Evolutionary conservation across 2,329 filamentous ascomycete genomes (phyloP), one percentile per base, ranked within the genome.

Genomic region (Calcarisporium arbuscula): DNA sequence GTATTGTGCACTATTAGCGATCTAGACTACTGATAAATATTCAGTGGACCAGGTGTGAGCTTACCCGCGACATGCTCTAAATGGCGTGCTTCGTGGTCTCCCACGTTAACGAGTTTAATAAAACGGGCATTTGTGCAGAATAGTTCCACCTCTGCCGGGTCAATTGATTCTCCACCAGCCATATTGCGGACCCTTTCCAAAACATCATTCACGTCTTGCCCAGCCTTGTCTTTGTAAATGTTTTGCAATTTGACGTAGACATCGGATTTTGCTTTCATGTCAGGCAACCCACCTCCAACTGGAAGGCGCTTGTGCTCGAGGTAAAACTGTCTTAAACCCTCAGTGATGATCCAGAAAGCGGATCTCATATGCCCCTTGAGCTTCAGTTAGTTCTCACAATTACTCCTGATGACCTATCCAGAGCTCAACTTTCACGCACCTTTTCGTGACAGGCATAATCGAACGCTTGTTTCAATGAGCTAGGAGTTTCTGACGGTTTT

Each of bases 81-180:
- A 25, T 62, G 63, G 39, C 67, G 63, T 51, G 62, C 61, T 17
- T 57, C 59, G 32, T 64, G 54, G 30, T 53, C 54, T 32, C 59
- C 54, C 29, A 67, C 65, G 46, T 82, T 83, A 38, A 96, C 80
- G 30, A 96, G 74, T 61, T 92, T 94, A 54, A 95, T 83, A 55
- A 94, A 92, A 30, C 85, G 84, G 32, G 89, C 90, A 47, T 94
- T 94, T 62, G 94, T 95, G 73, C 90, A 96, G 59, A 95, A 96
- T 22, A 83, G 69, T 52, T 95, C 89, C 29, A 96, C 80, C 49
- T 95, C 86, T 34, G 75, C 74, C 28, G 77, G 67, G 30, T 82
- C 70, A 37, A 94, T 71, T 43, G 55, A 53, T 46, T 62, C 67
- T 51, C 58, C 76, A 58, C 54, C 60, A 20, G 67, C 54, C 33